Conservation (phyloP, 805 yeast species). For the Lipomyces starkeyi region DNA sequence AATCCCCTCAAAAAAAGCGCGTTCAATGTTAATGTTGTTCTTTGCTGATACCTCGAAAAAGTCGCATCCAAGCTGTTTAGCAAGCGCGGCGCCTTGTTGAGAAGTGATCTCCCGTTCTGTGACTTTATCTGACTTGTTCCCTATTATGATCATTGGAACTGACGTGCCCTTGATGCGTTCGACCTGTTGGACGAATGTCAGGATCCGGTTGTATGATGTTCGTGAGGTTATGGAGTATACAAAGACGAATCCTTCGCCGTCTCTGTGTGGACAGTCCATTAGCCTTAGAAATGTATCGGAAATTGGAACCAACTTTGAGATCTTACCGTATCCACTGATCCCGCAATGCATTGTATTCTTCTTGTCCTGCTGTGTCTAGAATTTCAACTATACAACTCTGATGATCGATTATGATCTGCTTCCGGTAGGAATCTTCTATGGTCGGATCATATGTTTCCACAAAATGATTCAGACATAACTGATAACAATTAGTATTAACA, state of each 20-base stretch:
- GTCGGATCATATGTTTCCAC: slow-evolving; percentile 95
- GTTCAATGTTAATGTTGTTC: slow-evolving; percentile 86
- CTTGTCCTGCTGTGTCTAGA: slow-evolving; percentile 91
- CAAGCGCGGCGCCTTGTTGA: slow-evolving; percentile 63
- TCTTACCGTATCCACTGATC: slow-evolving; percentile 54
- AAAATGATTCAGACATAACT: slow-evolving; percentile 39
- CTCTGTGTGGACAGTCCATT: slow-evolving; percentile 49
- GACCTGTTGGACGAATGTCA: slow-evolving; percentile 83
- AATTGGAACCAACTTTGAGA: neutral
- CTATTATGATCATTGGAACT: slow-evolving; percentile 90
- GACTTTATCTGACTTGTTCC: slow-evolving; percentile 86
- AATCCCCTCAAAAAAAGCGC: slow-evolving; percentile 77
- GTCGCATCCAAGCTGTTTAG: slow-evolving; percentile 85
- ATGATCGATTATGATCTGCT: slow-evolving; percentile 86
- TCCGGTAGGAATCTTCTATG: slow-evolving; percentile 92
- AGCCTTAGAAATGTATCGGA: neutral
- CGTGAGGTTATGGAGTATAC: slow-evolving; percentile 85
- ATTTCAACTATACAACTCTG: slow-evolving; percentile 85
- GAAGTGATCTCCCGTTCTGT: slow-evolving; percentile 66
- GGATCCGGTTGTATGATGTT: slow-evolving; percentile 75
- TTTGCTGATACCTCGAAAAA: slow-evolving; percentile 95
- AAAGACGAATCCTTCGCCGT: slow-evolving; percentile 87
- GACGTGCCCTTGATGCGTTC: slow-evolving; percentile 78
- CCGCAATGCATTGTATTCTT: slow-evolving; percentile 95
- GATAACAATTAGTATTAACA: neutral